Evolutionary conservation across 2,329 filamentous ascomycete genomes (phyloP), one percentile per base, ranked within the genome.

Genomic region (Trichoderma sp.): DNA sequence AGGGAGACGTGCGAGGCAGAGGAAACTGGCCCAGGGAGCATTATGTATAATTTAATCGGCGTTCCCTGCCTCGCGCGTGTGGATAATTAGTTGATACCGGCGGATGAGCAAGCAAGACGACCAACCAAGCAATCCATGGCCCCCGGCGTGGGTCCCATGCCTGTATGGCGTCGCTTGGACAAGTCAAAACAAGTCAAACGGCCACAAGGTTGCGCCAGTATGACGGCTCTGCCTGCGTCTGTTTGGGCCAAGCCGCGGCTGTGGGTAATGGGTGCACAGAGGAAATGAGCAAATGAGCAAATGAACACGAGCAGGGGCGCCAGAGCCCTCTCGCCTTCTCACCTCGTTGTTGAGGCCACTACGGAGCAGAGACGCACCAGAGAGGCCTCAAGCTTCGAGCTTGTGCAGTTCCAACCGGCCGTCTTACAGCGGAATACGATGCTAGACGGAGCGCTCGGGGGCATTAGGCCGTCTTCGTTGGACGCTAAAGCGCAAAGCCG

Each of bases 271-370:
- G 54, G 34, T 27, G 58, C 65, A 67, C 58, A 48, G 65, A 63
- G 65, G 57, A 67, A 67, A 67, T 64, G 60, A 64, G 60, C 32
- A 67, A 67, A 67, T 64, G 60, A 64, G 60, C 32, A 54, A 32
- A n/a, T 63, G 57, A 56, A 54, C 19, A 50, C 48, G 50, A 39
- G 19, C 53, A 58, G 53, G 63, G 53, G 39, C 35, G 17, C 42
- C 29, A 52, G 37, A 64, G 19, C 34, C 19, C 34, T 34, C 50
- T 39, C 50, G 32, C 48, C 34, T 34, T 45, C 13, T 39, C 61
- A 54, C 50, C 50, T 64, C 50, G 35, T 56, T 50, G 19, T 52
- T 29, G 53, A 29, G 64, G 53, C 54, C 15, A 66, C 19, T 22
- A n/a, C n/a, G n/a, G n/a, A n/a, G n/a, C n/a, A 48, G 25, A 58